A percentile compares a stretch with the other conserved stretches of the same genome.
Evolutionary conservation across 495 filamentous ascomycete species (phyloP).

Genomic region (Podospora comata): DNA sequence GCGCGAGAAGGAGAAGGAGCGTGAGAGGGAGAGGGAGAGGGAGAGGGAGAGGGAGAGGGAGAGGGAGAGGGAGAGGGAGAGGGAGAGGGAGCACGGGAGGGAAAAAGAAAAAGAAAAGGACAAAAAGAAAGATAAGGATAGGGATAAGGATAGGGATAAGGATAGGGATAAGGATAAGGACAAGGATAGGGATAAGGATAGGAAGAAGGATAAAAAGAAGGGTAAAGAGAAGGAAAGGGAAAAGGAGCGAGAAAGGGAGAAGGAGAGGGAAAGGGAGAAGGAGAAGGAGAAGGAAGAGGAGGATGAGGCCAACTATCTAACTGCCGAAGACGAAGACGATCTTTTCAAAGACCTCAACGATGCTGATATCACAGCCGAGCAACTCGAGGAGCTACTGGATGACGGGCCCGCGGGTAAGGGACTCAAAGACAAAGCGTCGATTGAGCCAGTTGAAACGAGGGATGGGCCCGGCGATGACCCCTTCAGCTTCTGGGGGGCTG

Average conservation of each 20-base stretch:
- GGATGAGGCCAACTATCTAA: background rate
- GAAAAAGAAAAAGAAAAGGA: constrained; percentile 24
- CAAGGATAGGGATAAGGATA: constrained; percentile 16
- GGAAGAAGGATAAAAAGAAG: constrained; percentile 13
- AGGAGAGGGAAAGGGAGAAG: constrained; percentile 5
- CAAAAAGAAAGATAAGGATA: constrained; percentile 22
- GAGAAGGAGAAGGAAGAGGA: constrained; percentile 8
- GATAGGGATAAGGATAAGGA: constrained; percentile 19
- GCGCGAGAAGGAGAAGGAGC: constrained; percentile 18
- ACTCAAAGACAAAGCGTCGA: constrained; percentile 16
- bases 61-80: constrained; percentile 37
- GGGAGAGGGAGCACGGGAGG: constrained; percentile 24
- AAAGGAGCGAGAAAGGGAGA: background rate
- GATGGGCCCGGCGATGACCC: constrained; percentile 28
- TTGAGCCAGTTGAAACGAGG: constrained; percentile 17
- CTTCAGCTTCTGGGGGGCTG: constrained; percentile 50
- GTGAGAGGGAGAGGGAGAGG: constrained; percentile 31
- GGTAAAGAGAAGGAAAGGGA: background rate
- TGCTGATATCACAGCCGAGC: constrained; percentile 41
- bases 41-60: constrained; percentile 23
- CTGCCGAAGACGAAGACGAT: constrained; percentile 21
- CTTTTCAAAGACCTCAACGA: constrained; percentile 40
- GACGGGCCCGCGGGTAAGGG: constrained; percentile 17
- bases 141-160: constrained; percentile 20
- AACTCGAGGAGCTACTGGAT: constrained; percentile 34